A percentile compares a stretch with the other conserved stretches of the same genome.
Conservation (phyloP, 331 rosid species). For the Malus hybrid region DNA sequence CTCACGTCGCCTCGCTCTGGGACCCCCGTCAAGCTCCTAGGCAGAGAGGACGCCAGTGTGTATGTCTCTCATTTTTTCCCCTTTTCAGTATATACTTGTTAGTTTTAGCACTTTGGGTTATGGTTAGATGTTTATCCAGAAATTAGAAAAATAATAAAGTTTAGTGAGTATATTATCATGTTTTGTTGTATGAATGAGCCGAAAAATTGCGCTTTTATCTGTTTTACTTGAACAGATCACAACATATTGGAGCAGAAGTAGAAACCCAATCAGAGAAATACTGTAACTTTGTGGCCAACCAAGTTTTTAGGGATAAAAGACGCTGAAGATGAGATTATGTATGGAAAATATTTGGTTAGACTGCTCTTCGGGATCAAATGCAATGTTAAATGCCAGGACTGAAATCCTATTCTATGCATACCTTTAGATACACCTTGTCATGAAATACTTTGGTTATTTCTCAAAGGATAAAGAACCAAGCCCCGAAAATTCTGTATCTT, state of each 20-base stretch:
- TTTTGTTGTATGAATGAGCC: neutral
- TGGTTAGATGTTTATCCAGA: neutral
- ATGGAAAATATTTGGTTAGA: neutral
- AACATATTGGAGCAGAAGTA: neutral
- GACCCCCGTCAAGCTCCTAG: slow-evolving; percentile 63
- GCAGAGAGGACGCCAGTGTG: slow-evolving; percentile 65
- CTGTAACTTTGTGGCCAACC: neutral
- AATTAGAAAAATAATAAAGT: neutral
- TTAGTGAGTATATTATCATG: neutral
- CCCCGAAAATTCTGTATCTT: too few relatives aligned
- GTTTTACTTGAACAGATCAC: neutral
- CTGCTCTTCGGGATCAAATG: neutral
- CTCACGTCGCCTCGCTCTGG: slow-evolving; percentile 66
- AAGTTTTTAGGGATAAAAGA: neutral
- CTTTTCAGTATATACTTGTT: neutral
- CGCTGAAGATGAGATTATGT: neutral
- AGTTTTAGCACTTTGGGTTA: neutral
- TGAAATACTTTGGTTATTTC: neutral
- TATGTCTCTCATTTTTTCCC: slow-evolving; percentile 16
- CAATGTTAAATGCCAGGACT: neutral
- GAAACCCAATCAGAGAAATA: neutral
- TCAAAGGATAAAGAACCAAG: neutral
- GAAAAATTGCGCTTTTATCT: neutral
- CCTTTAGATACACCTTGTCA: neutral
- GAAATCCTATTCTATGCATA: neutral